Evolutionary conservation across 1,284 basidiomycete genomes (phyloP).

Genomic region (Schizophyllum commune): DNA sequence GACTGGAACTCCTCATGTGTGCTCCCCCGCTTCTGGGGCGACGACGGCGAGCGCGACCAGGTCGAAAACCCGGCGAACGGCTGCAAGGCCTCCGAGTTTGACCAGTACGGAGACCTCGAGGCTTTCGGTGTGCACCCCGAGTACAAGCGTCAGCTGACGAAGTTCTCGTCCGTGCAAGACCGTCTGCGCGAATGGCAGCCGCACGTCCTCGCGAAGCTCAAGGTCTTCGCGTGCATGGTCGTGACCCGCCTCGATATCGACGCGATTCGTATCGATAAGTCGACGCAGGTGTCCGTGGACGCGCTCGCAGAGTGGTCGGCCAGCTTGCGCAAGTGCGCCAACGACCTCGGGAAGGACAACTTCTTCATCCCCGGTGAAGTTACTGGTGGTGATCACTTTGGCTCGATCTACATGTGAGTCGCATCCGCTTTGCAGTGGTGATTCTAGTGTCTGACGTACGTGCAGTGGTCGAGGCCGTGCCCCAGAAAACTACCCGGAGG

Average conservation of each 20-base stretch:
- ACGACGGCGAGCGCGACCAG: conserved; percentile 50
- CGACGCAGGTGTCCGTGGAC: conserved; percentile 80
- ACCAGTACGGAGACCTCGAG: conserved; percentile 90
- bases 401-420: conserved; percentile 70
- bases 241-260: conserved; percentile 83
- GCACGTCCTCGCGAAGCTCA: conserved; percentile 64
- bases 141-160: conserved; percentile 86
- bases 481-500: conserved; percentile 52
- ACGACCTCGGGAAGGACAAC: conserved; percentile 64
- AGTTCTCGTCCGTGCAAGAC: conserved; percentile 90
- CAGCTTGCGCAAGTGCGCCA: conserved; percentile 65
- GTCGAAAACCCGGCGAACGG: conserved; percentile 52
- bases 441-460: conserved; percentile 3
- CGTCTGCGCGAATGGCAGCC: conserved; percentile 84
- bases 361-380: conserved; percentile 88
- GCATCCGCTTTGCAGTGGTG: conserved; percentile 2
- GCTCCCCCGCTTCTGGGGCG: conserved; percentile 71
- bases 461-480: conserved; percentile 77
- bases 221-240: conserved; percentile 73
- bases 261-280: conserved; percentile 88
- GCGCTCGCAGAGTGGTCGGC: conserved; percentile 70
- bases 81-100: conserved; percentile 76
- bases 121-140: conserved; percentile 89
- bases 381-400: conserved; percentile 85
- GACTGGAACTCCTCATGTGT: conserved; percentile 63